Base-by-base conservation (phyloP, 129 eudicot species). In the Saposhnikovia divaricata region DNA sequence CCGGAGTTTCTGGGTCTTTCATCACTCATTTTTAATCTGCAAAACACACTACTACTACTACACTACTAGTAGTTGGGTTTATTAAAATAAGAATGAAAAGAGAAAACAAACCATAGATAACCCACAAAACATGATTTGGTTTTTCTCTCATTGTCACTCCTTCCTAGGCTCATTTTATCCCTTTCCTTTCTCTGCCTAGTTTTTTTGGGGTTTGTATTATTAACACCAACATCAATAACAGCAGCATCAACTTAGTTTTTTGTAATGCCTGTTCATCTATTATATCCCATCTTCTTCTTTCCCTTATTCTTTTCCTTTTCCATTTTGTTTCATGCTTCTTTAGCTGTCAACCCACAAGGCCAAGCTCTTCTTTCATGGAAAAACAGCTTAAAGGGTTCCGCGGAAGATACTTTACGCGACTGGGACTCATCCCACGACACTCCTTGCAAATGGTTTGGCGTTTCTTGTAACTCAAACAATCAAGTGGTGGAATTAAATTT, bases 381-480 rank as follows among this genome's bases (percentile, higher is more conserved):
- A 61, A 79, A 47, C 1, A 83, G 78, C 80, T 77, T 94, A 39
- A 88, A 91, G 28, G 98, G 90, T 23, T 85, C 92, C 0, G 53
- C 83, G 25, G 82, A 88, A 19, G 87, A 91, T 8, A 80, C 53
- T 4, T 69, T 94, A 51, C 81, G 71, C 68, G 85, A 82, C 44
- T 94, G 98, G 98, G 87, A 88, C 31, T 76, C 93, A 0, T 73
- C 82, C 51, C 85, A 91, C 73, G 89, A 80, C 38, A 85, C 80
- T 15, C 93, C 98, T 6, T 94, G 98, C 53, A 66, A 47, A 1
- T 94, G 98, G 98, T 88, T 83, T 81, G 98, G 98, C 2, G 37
- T 94, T 37, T 65, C 84, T 38, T 94, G 98, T 82, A 86, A 94
- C 72, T 70, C 42, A 47, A 86, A 81, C 53, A 83, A 83, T 19